Base-by-base conservation (phyloP, 2,329 filamentous ascomycete species). In the Penicillium polonicum region DNA sequence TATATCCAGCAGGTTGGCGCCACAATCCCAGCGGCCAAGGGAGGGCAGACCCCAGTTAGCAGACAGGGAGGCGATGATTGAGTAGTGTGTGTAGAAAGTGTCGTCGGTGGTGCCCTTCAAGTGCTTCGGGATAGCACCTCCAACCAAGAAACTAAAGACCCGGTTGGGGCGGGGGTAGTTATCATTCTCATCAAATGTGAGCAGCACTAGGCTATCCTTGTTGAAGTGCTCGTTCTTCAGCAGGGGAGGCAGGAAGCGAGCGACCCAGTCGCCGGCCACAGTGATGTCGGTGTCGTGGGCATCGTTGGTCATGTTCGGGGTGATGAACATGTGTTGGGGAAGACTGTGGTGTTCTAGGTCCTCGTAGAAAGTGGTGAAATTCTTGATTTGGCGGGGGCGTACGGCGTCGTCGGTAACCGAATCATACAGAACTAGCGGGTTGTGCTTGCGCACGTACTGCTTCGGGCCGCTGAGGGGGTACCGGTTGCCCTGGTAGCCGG, bases 401-500 rank as follows among this genome's bases (percentile, higher is more conserved):
- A 84, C 79, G 29, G 80, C 72, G 49, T 81, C 82, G 52, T 80
- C 78, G 57, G 87, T 82, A 51, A 89, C 80, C 36, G 83, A 84
- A 70, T 91, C 82, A 74, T 85, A 90, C 54, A 88, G 78, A 56
- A 92, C 77, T 75, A 48, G 83, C 79, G 74, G 74, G 60, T 92
- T 91, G 78, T 94, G 90, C 77, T 94, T 93, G 69, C 91, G 86
- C 8, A 93, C 89, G 70, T 94, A 94, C 76, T 88, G 85, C 67
- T 92, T 89, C 48, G 82, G 81, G 31, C 83, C 82, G 3, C 82
- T 89, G 64, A 84, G 91, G 55, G 84, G 79, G 71, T 80, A 90
- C 1, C 76, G 78, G 23, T 74, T 73, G 43, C 89, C 89, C 72
- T 90, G 82, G 72, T 85, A 93, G 12, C 90, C 90, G 5, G 85